Evolutionary conservation across 1,284 basidiomycete species (phyloP).

Genomic region (Pseudozyma sp.): DNA sequence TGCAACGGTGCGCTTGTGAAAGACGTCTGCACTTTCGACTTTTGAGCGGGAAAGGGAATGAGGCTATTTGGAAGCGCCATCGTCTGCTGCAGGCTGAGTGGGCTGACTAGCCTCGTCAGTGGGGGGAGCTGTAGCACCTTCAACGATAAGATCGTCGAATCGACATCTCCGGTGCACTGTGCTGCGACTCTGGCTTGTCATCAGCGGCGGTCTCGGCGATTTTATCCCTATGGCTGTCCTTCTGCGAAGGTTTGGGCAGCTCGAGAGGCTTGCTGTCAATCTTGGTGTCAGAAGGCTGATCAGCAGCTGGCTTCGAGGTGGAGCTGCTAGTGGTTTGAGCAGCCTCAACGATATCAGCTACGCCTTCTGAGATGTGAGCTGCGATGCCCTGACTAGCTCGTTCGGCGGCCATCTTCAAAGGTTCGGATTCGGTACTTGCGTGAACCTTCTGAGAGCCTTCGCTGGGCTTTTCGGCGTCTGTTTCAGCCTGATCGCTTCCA

Average conservation of each 20-base stretch:
- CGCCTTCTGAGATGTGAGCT: neutral
- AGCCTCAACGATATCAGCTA: neutral
- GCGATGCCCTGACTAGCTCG: neutral
- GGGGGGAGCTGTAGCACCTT: constrained; percentile 5
- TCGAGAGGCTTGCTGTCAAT: no score
- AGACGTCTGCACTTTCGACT: no score
- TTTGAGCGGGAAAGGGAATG: no score
- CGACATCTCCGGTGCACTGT: constrained; percentile 6
- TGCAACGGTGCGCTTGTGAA: no score
- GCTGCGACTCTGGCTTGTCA: neutral
- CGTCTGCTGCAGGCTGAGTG: neutral
- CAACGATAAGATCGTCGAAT: constrained; percentile 22
- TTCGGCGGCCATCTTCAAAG: neutral
- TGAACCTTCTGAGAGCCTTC: neutral
- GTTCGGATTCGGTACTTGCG: no score
- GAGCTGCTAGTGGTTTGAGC: neutral
- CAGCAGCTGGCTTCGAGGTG: no score
- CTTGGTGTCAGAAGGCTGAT: no score
- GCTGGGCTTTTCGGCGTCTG: neutral
- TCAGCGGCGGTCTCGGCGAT: neutral
- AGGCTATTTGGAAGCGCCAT: neutral
- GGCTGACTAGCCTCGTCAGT: neutral
- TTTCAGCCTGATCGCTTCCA: neutral
- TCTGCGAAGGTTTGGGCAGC: no score
- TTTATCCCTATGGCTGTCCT: neutral